Evolutionary conservation across 1,139 yeast species (phyloP).

Genomic region (Saccharomyces pastorianus): DNA sequence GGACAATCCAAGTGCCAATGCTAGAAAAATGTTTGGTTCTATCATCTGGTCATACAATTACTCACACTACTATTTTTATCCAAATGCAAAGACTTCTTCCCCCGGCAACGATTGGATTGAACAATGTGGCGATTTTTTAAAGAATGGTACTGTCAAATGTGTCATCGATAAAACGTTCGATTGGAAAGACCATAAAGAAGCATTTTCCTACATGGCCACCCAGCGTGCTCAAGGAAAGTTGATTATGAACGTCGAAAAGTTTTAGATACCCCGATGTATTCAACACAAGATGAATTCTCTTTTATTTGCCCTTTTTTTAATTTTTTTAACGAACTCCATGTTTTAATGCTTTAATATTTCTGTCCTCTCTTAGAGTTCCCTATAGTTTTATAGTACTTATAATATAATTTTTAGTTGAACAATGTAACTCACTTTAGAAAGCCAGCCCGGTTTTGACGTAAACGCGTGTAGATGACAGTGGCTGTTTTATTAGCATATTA

Average conservation of each 20-base stretch:
- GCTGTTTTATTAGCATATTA: background rate
- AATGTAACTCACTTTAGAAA: background rate
- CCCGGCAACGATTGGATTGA: slow-evolving; percentile 30
- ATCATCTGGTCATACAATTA: slow-evolving; percentile 33
- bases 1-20: slow-evolving; percentile 34
- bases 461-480: background rate
- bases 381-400: background rate
- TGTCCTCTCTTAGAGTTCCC: background rate
- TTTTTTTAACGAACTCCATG: background rate
- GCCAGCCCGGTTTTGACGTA: too few relatives aligned
- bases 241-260: slow-evolving; percentile 37
- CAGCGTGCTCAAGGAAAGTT: slow-evolving; percentile 64
- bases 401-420: background rate
- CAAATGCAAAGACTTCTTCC: slow-evolving; percentile 23
- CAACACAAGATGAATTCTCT: too few relatives aligned
- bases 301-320: background rate
- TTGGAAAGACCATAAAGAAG: slow-evolving; percentile 46
- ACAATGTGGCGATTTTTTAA: slow-evolving; percentile 38
- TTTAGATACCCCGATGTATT: slow-evolving; percentile 14
- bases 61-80: slow-evolving; percentile 31
- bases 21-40: slow-evolving; percentile 34
- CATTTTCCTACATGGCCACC: slow-evolving; percentile 41
- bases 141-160: slow-evolving; percentile 36
- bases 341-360: background rate
- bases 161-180: slow-evolving; percentile 47